A percentile compares a stretch with the other conserved stretches of the same genome.
These are phyloP conservation scores for Blyttiomyces sp. DNA, from an alignment of 371 early-diverging fungal genomes.

Conservation along the genomic window DNA sequence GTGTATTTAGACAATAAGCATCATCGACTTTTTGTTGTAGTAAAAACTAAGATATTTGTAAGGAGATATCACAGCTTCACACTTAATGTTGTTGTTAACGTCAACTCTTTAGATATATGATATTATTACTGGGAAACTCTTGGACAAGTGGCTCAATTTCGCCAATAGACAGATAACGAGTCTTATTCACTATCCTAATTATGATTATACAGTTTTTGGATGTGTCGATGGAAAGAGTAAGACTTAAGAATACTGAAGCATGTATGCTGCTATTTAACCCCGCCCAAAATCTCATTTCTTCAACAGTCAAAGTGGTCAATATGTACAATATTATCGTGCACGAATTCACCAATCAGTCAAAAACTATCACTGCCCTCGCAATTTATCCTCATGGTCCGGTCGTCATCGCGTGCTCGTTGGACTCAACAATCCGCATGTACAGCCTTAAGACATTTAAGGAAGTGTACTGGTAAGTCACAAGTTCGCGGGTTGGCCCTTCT, in stretches of 20 bases:
- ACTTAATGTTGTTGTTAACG: too few species aligned
- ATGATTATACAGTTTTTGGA: constrained; percentile 34
- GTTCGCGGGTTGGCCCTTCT: too few species aligned
- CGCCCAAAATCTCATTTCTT: background rate
- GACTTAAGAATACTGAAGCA: background rate
- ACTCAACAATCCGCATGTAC: constrained; percentile 45
- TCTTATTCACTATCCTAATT: constrained; percentile 30
- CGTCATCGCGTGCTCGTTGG: constrained; percentile 40
- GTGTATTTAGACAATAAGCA: constrained; percentile 28
- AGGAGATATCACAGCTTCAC: too few species aligned
- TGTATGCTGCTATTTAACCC: background rate
- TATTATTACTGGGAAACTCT: constrained; percentile 3
- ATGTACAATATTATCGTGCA: constrained; percentile 41
- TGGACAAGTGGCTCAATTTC: constrained; percentile 22
- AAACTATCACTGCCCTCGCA: constrained; percentile 40
- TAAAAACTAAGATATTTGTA: constrained; percentile 37
- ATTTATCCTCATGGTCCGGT: constrained; percentile 37
- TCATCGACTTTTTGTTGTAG: constrained; percentile 21
- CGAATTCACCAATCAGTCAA: constrained; percentile 39
- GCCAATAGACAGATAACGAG: constrained; percentile 23
- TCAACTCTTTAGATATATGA: constrained; percentile 1
- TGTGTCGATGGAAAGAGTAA: constrained; percentile 24
- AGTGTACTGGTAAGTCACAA: constrained; percentile 46
- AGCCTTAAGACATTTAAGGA: constrained; percentile 43
- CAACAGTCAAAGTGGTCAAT: constrained; percentile 40